These are phyloP conservation scores for Protomyces gravidus DNA, from an alignment of 1,139 yeast genomes.

Conservation along the genomic window DNA sequence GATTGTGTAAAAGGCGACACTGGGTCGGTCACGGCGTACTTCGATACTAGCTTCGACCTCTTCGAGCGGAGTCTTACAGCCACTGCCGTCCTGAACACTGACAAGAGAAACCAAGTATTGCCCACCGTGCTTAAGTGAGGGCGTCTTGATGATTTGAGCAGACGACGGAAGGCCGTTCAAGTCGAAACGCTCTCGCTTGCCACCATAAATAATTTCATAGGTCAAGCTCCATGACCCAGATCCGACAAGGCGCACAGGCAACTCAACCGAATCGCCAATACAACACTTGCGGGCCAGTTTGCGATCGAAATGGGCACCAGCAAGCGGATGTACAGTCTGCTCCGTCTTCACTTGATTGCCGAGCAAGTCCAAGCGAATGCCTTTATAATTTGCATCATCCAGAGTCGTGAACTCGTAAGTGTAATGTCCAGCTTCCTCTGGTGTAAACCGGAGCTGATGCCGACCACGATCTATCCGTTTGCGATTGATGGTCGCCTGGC, in stretches of 20 bases:
- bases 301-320: conserved; percentile 42
- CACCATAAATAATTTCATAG: conserved; percentile 60
- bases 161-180: conserved; percentile 47
- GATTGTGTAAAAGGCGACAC: conserved; percentile 47
- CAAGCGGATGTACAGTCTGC: conserved; percentile 42
- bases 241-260: conserved; percentile 65
- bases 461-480: conserved; percentile 41
- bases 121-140: conserved; percentile 61
- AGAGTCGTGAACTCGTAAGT: conserved; percentile 59
- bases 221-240: conserved; percentile 69
- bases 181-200: conserved; percentile 46
- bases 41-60: conserved; percentile 56
- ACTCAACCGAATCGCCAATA: conserved; percentile 46
- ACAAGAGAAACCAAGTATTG: conserved; percentile 59
- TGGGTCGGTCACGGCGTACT: conserved; percentile 66
- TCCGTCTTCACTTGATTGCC: conserved; percentile 38
- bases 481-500: conserved; percentile 35
- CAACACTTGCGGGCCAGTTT: conserved; percentile 42
- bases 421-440: conserved; percentile 75
- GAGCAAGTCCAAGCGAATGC: conserved; percentile 35
- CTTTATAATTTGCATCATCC: conserved; percentile 41
- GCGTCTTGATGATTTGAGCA: conserved; percentile 49
- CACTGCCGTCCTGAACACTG: conserved; percentile 64
- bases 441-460: conserved; percentile 62
- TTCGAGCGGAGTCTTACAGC: conserved; percentile 66